Conservation (phyloP, 495 filamentous ascomycete genomes). For the Tuber melanosporum region DNA sequence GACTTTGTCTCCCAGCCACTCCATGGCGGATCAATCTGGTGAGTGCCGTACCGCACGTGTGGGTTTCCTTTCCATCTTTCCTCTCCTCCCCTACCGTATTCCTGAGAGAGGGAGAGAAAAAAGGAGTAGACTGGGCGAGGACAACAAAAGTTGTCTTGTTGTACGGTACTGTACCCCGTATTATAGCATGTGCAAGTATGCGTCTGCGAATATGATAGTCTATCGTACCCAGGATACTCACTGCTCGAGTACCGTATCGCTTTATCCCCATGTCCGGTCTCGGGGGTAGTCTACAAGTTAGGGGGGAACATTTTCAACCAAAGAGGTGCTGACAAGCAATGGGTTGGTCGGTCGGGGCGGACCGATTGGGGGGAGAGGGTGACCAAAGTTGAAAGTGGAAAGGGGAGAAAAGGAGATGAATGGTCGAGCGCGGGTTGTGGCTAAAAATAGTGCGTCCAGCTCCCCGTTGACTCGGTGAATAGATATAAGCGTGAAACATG, state of each 20-base stretch:
- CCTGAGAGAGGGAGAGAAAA: background rate
- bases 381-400: background rate
- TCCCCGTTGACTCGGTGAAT: background rate
- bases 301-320: background rate
- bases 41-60: background rate
- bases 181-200: background rate
- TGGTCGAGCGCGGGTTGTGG: background rate
- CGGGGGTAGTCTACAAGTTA: background rate
- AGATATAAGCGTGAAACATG: background rate
- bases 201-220: background rate
- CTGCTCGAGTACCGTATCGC: background rate
- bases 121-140: background rate
- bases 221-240: background rate
- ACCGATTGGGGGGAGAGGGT: background rate
- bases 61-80: background rate
- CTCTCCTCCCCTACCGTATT: background rate
- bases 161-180: background rate
- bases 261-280: background rate
- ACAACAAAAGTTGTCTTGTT: background rate
- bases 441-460: background rate
- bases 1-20: background rate
- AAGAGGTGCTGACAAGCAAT: constrained; percentile 2
- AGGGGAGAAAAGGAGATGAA: background rate
- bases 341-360: background rate
- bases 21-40: background rate